These are phyloP conservation scores for Globisporangium nunn DNA, from an alignment of 352 stramenopile species.

Conservation along the genomic window DNA sequence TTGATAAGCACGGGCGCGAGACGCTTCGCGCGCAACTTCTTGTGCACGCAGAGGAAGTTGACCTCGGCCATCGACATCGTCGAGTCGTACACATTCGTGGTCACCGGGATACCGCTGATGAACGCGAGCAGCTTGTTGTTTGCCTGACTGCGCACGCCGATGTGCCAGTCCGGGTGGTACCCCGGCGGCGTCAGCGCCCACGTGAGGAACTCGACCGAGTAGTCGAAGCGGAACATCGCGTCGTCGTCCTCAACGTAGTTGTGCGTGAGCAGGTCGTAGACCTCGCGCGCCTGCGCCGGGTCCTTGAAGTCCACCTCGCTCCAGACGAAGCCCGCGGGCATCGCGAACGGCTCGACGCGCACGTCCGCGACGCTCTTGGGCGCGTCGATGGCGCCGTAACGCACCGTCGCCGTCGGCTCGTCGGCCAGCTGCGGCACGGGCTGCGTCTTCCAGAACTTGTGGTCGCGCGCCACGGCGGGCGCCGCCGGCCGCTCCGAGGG, in stretches of 20 bases:
- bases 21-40: slow-evolving; percentile 95
- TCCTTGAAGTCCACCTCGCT: slow-evolving; percentile 85
- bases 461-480: slow-evolving; percentile 18
- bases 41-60: slow-evolving; percentile 99
- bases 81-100: slow-evolving; percentile 51
- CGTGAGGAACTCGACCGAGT: slow-evolving; percentile 76
- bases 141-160: slow-evolving; percentile 91
- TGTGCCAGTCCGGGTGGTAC: slow-evolving; percentile 90
- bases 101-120: slow-evolving; percentile 94
- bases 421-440: slow-evolving; percentile 72
- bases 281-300: slow-evolving; percentile 69
- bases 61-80: slow-evolving; percentile 89
- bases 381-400: slow-evolving; percentile 91
- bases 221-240: slow-evolving; percentile 94
- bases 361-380: slow-evolving; percentile 89
- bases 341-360: slow-evolving; percentile 90
- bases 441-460: slow-evolving; percentile 91
- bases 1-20: slow-evolving; percentile 98
- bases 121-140: slow-evolving; percentile 95
- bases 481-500: slow-evolving; percentile 11
- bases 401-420: slow-evolving; percentile 32
- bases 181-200: slow-evolving; percentile 93
- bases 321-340: slow-evolving; percentile 96
- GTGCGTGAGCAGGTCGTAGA: slow-evolving; percentile 95
- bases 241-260: slow-evolving; percentile 99